Evolutionary conservation across 2,329 filamentous ascomycete species (phyloP).

Genomic region (Davidsoniella eucalypti): DNA sequence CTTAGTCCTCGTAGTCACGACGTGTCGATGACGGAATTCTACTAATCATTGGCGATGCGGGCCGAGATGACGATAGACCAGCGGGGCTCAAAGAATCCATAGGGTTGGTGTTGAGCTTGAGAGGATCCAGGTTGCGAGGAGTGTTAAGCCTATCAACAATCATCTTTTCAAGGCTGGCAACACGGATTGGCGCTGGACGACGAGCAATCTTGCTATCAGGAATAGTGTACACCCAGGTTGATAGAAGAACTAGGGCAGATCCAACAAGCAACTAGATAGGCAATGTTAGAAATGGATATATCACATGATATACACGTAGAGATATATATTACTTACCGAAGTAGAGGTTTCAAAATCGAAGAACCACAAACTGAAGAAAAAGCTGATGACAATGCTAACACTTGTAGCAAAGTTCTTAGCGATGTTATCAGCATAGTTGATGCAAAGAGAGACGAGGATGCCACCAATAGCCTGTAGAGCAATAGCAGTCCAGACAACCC

Average conservation of each 20-base stretch:
- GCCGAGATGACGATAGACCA: slow-evolving; percentile 9
- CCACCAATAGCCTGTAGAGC: slow-evolving; percentile 70
- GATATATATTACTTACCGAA: slow-evolving; percentile 39
- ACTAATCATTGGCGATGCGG: slow-evolving; percentile 12
- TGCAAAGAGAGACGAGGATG: slow-evolving; percentile 43
- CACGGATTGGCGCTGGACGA: slow-evolving; percentile 48
- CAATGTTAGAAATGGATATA: not conserved
- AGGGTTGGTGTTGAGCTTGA: slow-evolving; percentile 10
- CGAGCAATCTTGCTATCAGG: slow-evolving; percentile 35
- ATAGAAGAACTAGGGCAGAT: slow-evolving; percentile 58
- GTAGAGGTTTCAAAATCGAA: slow-evolving; percentile 63
- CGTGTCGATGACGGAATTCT: slow-evolving; percentile 9
- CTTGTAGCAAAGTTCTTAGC: slow-evolving; percentile 88
- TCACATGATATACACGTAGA: no score
- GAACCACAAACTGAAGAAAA: slow-evolving; percentile 68
- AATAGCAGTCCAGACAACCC: slow-evolving; percentile 76
- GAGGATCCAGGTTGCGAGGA: slow-evolving; percentile 15
- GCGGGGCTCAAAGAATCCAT: slow-evolving; percentile 9
- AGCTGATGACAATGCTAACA: slow-evolving; percentile 78
- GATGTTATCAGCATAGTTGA: slow-evolving; percentile 45
- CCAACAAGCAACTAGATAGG: slow-evolving; percentile 58
- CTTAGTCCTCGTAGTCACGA: slow-evolving; percentile 9
- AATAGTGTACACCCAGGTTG: slow-evolving; percentile 72
- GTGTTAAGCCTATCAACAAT: slow-evolving; percentile 35
- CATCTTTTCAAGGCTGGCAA: slow-evolving; percentile 64